Evolutionary conservation across 257 asterid species (phyloP).

Genomic region (Verbena officinalis): DNA sequence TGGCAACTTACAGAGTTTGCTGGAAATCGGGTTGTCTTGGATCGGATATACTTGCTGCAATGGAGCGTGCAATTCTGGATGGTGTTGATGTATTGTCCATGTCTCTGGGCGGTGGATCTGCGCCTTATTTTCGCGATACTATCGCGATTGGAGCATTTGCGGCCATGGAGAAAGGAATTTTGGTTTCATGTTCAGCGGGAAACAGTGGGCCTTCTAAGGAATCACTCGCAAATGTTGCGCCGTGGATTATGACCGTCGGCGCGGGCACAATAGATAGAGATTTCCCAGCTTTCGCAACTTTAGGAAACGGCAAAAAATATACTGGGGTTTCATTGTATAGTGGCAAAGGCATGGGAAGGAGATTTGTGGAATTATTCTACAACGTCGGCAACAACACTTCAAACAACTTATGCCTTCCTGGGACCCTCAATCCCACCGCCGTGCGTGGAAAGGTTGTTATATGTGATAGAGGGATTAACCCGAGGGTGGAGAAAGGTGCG

Average conservation of each 20-base stretch:
- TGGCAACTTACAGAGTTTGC: constrained; percentile 68
- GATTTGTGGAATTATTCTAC: constrained; percentile 42
- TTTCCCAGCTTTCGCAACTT: constrained; percentile 46
- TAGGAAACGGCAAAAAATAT: constrained; percentile 42
- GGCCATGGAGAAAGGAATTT: constrained; percentile 65
- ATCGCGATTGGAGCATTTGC: constrained; percentile 60
- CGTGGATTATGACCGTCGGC: constrained; percentile 75
- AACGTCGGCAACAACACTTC: constrained; percentile 27
- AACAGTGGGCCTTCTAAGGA: constrained; percentile 46
- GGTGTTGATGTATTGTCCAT: constrained; percentile 66
- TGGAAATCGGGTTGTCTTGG: constrained; percentile 53
- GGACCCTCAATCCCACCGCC: constrained; percentile 39
- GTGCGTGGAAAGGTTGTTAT: constrained; percentile 66
- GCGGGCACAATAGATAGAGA: constrained; percentile 66
- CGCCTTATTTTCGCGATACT: constrained; percentile 39
- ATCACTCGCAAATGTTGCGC: constrained; percentile 52
- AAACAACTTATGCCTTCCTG: constrained; percentile 43
- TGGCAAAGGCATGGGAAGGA: constrained; percentile 40
- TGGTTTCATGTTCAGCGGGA: constrained; percentile 65
- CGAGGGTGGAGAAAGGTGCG: constrained; percentile 53
- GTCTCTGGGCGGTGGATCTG: constrained; percentile 54
- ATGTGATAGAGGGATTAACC: constrained; percentile 57
- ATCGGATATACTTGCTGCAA: constrained; percentile 62
- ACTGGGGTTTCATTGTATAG: constrained; percentile 52
- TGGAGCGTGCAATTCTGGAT: constrained; percentile 67